Evolutionary conservation across 73 alveolate genomes (phyloP).

Genomic region (Strombidium stylifer): DNA sequence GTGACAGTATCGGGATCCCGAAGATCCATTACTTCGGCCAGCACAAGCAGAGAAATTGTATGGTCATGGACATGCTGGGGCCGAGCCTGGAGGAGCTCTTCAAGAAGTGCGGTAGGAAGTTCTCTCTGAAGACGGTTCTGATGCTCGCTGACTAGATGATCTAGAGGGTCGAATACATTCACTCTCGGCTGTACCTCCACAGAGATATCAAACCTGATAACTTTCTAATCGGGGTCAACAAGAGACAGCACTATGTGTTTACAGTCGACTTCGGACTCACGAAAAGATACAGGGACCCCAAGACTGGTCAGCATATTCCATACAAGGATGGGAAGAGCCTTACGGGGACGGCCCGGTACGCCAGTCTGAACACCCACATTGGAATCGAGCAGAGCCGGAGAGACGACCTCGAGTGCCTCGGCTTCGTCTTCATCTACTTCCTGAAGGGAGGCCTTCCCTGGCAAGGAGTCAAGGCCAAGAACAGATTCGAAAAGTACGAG

Average conservation of each 20-base stretch:
- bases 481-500: conserved; percentile 88
- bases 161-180: conserved; percentile 65
- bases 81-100: conserved; percentile 67
- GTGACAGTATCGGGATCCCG: conserved; percentile 68
- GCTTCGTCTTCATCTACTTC: conserved; percentile 76
- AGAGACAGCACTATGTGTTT: conserved; percentile 48
- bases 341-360: conserved; percentile 83
- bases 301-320: conserved; percentile 75
- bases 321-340: conserved; percentile 76
- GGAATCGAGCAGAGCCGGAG: conserved; percentile 86
- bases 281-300: conserved; percentile 78
- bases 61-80: conserved; percentile 85
- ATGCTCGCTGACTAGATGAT: conserved; percentile 83
- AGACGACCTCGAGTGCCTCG: conserved; percentile 82
- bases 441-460: conserved; percentile 89
- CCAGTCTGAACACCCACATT: conserved; percentile 75
- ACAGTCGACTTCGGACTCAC: conserved; percentile 86
- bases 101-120: conserved; percentile 47
- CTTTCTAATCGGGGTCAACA: conserved; percentile 65
- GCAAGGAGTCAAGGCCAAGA: conserved; percentile 93
- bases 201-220: conserved; percentile 77
- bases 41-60: conserved; percentile 68
- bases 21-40: conserved; percentile 69
- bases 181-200: conserved; percentile 52
- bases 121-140: conserved; percentile 62